A percentile compares a stretch with the other conserved stretches of the same genome.
Conservation (phyloP, 768 basidiomycete species). For the Clitopilus hobsonii region DNA sequence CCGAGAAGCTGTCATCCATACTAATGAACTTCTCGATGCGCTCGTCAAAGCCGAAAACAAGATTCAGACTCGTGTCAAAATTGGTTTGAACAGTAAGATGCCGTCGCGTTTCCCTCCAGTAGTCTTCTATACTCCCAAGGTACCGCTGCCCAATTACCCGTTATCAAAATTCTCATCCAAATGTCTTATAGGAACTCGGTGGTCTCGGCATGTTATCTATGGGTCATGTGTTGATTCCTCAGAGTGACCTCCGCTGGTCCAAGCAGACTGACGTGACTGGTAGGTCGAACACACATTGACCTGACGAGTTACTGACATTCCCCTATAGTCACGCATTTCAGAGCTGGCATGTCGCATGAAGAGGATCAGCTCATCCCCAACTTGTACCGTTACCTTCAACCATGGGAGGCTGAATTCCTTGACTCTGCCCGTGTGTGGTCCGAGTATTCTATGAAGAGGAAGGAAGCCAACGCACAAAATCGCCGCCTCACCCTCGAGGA, state of each 20-base stretch:
- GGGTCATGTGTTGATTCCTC: conserved; percentile 98
- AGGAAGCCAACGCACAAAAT: conserved; percentile 99
- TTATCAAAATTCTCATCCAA: neutral
- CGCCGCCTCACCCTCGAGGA: conserved; percentile 95
- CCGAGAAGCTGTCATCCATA: conserved; percentile 96
- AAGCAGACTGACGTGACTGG: conserved; percentile 97
- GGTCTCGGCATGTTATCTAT: conserved; percentile 99
- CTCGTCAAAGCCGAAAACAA: conserved; percentile 99
- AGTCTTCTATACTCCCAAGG: conserved; percentile 94
- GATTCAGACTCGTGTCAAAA: conserved; percentile 99
- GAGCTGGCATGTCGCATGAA: conserved; percentile 96
- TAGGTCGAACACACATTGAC: conserved; percentile 17
- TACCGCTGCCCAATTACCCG: conserved; percentile 15
- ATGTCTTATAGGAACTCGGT: conserved; percentile 68
- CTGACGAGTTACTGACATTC: conserved; percentile 1
- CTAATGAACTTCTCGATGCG: conserved; percentile 91
- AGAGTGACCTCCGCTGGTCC: conserved; percentile 95
- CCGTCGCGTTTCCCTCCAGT: conserved; percentile 98
- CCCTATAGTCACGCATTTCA: conserved; percentile 87
- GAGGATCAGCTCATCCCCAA: conserved; percentile 96
- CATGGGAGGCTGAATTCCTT: conserved; percentile 97
- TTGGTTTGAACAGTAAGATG: conserved; percentile 99
- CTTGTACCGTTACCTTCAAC: conserved; percentile 92
- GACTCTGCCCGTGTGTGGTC: conserved; percentile 99
- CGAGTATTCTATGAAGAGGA: conserved; percentile 98